A percentile compares a stretch with the other conserved stretches of the same genome.
Conservation (phyloP, 306 rosid genomes). For the Glycine latifolia region DNA sequence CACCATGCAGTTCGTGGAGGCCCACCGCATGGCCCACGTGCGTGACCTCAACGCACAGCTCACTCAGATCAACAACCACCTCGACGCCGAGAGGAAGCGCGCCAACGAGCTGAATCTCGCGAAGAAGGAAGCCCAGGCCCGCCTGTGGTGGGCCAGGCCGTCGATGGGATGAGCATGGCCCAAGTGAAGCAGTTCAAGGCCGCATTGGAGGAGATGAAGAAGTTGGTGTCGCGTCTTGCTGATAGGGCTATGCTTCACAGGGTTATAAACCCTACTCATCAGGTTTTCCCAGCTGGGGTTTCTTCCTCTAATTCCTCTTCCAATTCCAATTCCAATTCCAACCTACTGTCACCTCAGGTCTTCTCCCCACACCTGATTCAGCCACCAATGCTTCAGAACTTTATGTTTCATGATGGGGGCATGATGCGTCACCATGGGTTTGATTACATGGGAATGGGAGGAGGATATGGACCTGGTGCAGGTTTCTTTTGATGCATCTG, state of each 20-base stretch:
- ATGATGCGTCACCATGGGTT: not conserved
- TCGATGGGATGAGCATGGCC: not conserved
- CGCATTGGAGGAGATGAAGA: constrained; percentile 12
- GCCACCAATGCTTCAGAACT: constrained; percentile 14
- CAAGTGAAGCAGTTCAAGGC: constrained; percentile 11
- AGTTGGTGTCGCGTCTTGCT: not conserved
- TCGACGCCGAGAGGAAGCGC: constrained; percentile 14
- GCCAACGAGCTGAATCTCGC: not conserved
- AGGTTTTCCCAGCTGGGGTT: not conserved
- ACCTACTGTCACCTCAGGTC: too few relatives aligned
- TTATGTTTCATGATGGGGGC: constrained; percentile 25
- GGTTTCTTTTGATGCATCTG: constrained; percentile 29
- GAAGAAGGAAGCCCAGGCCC: not conserved
- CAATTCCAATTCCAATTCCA: not conserved
- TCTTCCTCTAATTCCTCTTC: not conserved
- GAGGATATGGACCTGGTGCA: not conserved
- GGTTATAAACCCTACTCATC: not conserved
- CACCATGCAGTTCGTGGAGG: constrained; percentile 44
- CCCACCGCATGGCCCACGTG: constrained; percentile 45
- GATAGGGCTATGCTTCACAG: not conserved
- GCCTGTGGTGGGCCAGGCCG: constrained; percentile 27
- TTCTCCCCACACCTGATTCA: not conserved
- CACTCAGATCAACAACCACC: not conserved
- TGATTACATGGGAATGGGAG: constrained; percentile 32
- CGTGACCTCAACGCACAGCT: constrained; percentile 40